phyloP scores from a whole-genome alignment of 1,284 basidiomycete species.

The Rhodotorula sp. region DNA sequence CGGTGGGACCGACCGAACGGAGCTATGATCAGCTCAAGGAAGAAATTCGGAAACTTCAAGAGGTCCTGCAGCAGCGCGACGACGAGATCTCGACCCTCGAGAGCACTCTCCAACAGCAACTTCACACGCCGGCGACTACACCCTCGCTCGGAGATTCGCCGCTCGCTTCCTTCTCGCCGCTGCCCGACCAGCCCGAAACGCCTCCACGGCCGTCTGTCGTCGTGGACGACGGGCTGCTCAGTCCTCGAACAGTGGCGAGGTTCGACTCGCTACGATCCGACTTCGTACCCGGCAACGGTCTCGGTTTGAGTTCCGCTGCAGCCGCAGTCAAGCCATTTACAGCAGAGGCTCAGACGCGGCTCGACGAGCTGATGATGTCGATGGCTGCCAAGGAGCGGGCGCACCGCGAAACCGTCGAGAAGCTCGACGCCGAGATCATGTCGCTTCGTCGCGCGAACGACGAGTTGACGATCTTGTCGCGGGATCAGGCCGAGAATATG shows the following conservation, averaged over 20 bases:
- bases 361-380: slow-evolving; percentile 84
- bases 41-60: slow-evolving; percentile 86
- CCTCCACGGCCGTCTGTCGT: background rate
- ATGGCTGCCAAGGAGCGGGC: slow-evolving; percentile 92
- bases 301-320: slow-evolving; percentile 14
- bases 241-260: slow-evolving; percentile 35
- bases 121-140: slow-evolving; percentile 15
- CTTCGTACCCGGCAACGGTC: slow-evolving; percentile 10
- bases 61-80: slow-evolving; percentile 79
- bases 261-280: slow-evolving; percentile 39
- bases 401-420: slow-evolving; percentile 71
- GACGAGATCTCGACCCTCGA: slow-evolving; percentile 74
- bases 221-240: slow-evolving; percentile 22
- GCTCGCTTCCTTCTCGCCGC: background rate
- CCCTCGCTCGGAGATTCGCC: background rate
- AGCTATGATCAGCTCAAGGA: slow-evolving; percentile 70
- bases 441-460: slow-evolving; percentile 72
- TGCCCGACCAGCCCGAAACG: slow-evolving; percentile 15
- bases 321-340: slow-evolving; percentile 50
- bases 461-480: slow-evolving; percentile 69
- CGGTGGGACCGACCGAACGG: slow-evolving; percentile 32
- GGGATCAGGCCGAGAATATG: slow-evolving; percentile 80
- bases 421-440: slow-evolving; percentile 65
- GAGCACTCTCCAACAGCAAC: slow-evolving; percentile 23
- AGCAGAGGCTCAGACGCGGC: slow-evolving; percentile 47